Evolutionary conservation across 2,329 filamentous ascomycete genomes (phyloP).

Genomic region (Paecilomyces sp.): DNA sequence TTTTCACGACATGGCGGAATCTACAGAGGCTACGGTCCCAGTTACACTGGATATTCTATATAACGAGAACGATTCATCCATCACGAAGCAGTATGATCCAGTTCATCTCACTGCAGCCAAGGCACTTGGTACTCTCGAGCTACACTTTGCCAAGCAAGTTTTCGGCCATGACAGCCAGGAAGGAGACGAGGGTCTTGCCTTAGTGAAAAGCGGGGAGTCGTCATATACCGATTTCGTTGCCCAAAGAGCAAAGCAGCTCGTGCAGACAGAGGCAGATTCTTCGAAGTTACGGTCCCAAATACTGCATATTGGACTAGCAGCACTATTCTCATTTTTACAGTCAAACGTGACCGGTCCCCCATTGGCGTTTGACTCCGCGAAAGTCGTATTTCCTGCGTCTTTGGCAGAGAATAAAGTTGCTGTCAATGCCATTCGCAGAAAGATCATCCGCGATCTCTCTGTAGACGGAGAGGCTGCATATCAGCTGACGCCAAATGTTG

Average conservation of each 20-base stretch:
- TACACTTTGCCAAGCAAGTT: conserved; percentile 30
- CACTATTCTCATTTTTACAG: conserved; percentile 74
- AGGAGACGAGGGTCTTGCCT: conserved; percentile 16
- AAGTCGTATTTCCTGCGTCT: conserved; percentile 41
- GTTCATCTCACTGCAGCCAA: conserved; percentile 26
- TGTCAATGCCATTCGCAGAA: conserved; percentile 42
- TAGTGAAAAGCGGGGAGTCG: conserved; percentile 23
- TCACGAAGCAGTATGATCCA: conserved; percentile 26
- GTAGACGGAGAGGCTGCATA: conserved; percentile 85
- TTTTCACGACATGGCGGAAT: conserved; percentile 17
- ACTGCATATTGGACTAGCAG: conserved; percentile 57
- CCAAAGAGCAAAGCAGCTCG: conserved; percentile 20
- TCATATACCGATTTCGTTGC: conserved; percentile 32
- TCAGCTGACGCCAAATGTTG: conserved; percentile 71
- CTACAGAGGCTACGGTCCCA: conserved; percentile 12
- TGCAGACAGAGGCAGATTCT: conserved; percentile 11
- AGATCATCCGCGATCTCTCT: conserved; percentile 63
- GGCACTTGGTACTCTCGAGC: conserved; percentile 23
- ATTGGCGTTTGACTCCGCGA: conserved; percentile 50
- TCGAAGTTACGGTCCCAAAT: conserved; percentile 31
- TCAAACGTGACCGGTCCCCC: conserved; percentile 83
- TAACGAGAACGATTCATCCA: conserved; percentile 13
- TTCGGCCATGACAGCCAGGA: conserved; percentile 28
- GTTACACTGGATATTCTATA: conserved; percentile 27
- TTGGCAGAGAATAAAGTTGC: conserved; percentile 32